Conservation (phyloP, 495 filamentous ascomycete genomes). For the Entonaema liquescens region DNA sequence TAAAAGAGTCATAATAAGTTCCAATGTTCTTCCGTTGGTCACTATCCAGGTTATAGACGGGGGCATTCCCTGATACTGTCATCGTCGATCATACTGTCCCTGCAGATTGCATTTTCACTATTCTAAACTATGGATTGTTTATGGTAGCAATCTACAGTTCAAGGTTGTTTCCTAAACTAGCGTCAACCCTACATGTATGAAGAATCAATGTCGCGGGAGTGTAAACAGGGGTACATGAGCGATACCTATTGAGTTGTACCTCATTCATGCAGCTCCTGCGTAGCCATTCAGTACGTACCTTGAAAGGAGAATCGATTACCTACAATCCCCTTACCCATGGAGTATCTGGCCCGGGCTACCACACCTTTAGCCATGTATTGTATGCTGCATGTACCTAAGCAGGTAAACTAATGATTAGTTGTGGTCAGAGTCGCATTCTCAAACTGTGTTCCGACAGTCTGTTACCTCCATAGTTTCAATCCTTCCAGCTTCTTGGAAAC, state of each 20-base stretch:
- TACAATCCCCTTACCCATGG: constrained; percentile 37
- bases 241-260: not conserved
- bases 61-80: not conserved
- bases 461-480: constrained; percentile 45
- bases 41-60: not conserved
- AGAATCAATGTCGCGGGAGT: not conserved
- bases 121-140: not conserved
- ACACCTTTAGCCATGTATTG: constrained; percentile 3
- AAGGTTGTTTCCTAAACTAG: not conserved
- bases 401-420: constrained; percentile 2
- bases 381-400: constrained; percentile 5
- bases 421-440: constrained; percentile 37
- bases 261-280: not conserved
- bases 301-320: not conserved
- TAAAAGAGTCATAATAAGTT: not conserved
- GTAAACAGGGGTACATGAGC: not conserved
- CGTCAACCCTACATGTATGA: not conserved
- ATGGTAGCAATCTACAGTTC: not conserved
- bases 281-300: not conserved
- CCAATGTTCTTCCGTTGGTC: not conserved
- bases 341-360: constrained; percentile 1
- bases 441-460: constrained; percentile 44
- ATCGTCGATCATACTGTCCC: not conserved
- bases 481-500: constrained; percentile 11
- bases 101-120: not conserved